Evolutionary conservation across 768 basidiomycete genomes (phyloP).

Genomic region (Boletus vermiculosoides): DNA sequence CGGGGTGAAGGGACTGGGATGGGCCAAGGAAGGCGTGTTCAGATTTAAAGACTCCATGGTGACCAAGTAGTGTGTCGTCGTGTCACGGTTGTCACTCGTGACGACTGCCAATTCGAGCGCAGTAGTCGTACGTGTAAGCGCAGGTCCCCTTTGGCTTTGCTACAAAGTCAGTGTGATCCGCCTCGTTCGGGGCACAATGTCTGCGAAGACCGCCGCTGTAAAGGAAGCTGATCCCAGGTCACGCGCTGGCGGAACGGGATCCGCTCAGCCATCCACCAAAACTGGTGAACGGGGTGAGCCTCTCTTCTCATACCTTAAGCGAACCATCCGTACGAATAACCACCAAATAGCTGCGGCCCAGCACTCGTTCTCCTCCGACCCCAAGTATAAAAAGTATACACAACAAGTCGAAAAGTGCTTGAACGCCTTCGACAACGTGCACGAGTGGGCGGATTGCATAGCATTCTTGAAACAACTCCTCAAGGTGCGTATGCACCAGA

Average conservation of each 20-base stretch:
- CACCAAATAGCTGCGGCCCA: conserved; percentile 44
- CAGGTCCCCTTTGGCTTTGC: conserved; percentile 1
- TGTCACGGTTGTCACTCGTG: conserved; percentile 20
- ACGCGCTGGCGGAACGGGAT: conserved; percentile 7
- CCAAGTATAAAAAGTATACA: conserved; percentile 92
- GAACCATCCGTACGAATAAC: background rate
- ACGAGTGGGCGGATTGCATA: conserved; percentile 99
- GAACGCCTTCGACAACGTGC: conserved; percentile 90
- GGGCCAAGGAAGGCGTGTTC: conserved; percentile 21
- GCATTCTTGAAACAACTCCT: conserved; percentile 92
- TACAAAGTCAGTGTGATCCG: conserved; percentile 12
- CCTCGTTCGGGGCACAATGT: conserved; percentile 21
- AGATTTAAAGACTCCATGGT: background rate
- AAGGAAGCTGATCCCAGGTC: conserved; percentile 22
- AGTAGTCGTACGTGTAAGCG: background rate
- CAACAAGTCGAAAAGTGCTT: conserved; percentile 92
- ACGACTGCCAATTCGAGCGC: conserved; percentile 15
- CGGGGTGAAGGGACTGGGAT: conserved; percentile 45
- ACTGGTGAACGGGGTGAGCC: conserved; percentile 33
- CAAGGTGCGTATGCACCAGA: conserved; percentile 53
- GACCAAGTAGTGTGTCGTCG: background rate
- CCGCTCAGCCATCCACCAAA: conserved; percentile 18
- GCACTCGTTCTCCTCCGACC: conserved; percentile 69
- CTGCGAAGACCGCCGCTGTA: conserved; percentile 10
- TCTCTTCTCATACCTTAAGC: background rate